Evolutionary conservation across 1,284 basidiomycete genomes (phyloP), one percentile per base, ranked within the genome.

Genomic region (Trichosporon faecale): DNA sequence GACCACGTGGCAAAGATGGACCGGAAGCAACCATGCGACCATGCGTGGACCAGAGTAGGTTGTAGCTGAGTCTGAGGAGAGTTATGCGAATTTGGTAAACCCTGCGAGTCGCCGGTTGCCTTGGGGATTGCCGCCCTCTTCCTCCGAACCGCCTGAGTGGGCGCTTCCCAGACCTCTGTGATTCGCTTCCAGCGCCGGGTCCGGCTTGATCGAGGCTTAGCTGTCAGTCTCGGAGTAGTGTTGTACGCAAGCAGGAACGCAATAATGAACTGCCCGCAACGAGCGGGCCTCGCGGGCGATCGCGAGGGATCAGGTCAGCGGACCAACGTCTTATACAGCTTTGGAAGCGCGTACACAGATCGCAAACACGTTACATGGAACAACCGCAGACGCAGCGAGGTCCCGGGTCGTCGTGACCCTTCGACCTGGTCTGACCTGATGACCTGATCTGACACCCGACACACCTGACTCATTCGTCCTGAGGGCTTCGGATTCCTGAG

Each of bases 41-140:
- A 31, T 37, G 35, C 35, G 35, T 14, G 35, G 35, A n/a, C 35
- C 55, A 27, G 55, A 60, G 25, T 60, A 61, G 57, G 57, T 61
- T 61, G 57, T 61, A 61, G 57, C 29, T 31, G 27, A 31, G 57
- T n/a, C 29, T 33, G 16, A 61, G 18, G 18, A 31, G 27, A 29
- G 57, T 52, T 52, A 52, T 61, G 57, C 57, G 29, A 31, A 61
- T 33, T 33, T 61, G 57, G 57, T 33, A 33, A 61, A 31, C 27
- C 57, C 27, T 61, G 57, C 27, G 16, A n/a, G 57, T 18, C 27
- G 57, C 27, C 18, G 18, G 57, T 61, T 33, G 27, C 57, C 57
- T 31, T 61, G 57, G 57, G 57, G 18, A 61, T 61, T 61, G 57
- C 57, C 57, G 57, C 27, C 27, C 7, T 61, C 57, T 4, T 18